Evolutionary conservation across 2,329 filamentous ascomycete species (phyloP).

Genomic region (Trichoderma guizhouense): DNA sequence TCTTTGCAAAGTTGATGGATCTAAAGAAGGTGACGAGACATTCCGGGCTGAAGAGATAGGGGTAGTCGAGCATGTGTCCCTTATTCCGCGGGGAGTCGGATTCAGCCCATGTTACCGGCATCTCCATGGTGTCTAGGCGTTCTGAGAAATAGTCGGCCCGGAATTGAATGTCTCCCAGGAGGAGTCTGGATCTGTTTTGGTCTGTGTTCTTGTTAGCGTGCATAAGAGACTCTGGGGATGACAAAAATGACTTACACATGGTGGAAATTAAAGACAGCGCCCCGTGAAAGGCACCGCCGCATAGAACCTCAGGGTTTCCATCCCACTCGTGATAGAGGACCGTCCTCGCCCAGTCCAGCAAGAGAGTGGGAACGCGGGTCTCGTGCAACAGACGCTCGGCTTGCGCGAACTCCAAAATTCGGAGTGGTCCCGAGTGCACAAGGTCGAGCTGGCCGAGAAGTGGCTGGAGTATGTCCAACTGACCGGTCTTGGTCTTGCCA

Average conservation of each 20-base stretch:
- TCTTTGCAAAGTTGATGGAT: conserved; percentile 79
- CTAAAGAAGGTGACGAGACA: conserved; percentile 81
- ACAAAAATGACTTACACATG: conserved; percentile 57
- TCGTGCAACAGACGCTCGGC: conserved; percentile 55
- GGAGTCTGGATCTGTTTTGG: conserved; percentile 58
- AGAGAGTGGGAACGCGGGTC: conserved; percentile 52
- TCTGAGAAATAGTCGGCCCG: conserved; percentile 73
- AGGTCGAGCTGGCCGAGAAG: conserved; percentile 54
- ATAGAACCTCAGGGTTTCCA: conserved; percentile 65
- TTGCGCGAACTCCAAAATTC: conserved; percentile 47
- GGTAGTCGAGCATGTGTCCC: conserved; percentile 74
- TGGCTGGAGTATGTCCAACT: conserved; percentile 42
- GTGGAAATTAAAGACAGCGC: conserved; percentile 70
- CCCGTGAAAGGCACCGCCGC: conserved; percentile 69
- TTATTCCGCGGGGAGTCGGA: conserved; percentile 59
- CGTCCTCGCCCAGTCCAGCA: conserved; percentile 70
- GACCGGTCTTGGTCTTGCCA: conserved; percentile 31
- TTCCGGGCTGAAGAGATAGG: conserved; percentile 72
- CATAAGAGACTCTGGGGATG: no score
- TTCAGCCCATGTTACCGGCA: conserved; percentile 69
- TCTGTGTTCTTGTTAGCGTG: conserved; percentile 40
- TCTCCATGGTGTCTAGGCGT: conserved; percentile 68
- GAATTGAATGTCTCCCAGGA: conserved; percentile 67
- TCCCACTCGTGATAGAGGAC: conserved; percentile 80
- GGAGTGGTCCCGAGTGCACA: conserved; percentile 43